phyloP scores from a whole-genome alignment of 73 alveolate genomes.

The Stentor roeselii region DNA sequence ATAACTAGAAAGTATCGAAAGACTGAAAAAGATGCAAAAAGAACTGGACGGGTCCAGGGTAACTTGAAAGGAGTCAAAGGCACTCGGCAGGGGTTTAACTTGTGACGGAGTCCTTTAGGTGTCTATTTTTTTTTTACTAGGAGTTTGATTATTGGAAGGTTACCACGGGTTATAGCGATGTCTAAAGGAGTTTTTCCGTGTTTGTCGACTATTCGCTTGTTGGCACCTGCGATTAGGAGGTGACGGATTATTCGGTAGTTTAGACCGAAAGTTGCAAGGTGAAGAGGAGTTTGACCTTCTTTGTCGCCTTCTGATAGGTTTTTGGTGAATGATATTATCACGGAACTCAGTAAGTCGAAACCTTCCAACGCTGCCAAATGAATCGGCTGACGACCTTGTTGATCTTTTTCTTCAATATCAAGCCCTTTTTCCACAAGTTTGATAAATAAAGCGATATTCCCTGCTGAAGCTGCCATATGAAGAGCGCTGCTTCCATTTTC shows the following conservation, averaged over 20 bases:
- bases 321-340: slow-evolving; percentile 63
- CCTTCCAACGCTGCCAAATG: background rate
- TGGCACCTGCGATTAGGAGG: background rate
- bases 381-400: background rate
- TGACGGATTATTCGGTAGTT: background rate
- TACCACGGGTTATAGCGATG: background rate
- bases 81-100: background rate
- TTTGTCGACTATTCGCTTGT: background rate
- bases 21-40: background rate
- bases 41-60: background rate
- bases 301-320: slow-evolving; percentile 34
- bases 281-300: background rate
- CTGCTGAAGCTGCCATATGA: background rate
- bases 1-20: background rate
- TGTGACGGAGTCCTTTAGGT: background rate
- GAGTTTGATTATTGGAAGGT: too few species aligned
- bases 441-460: background rate
- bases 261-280: background rate
- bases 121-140: background rate
- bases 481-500: background rate
- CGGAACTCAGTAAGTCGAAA: slow-evolving; percentile 20
- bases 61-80: background rate
- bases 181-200: background rate
- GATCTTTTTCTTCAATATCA: background rate
- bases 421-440: background rate